Percentiles rank a stretch among this genome's conserved stretches.
Conservation (phyloP, 164 flowering plant species). For the Macadamia integrifolia region DNA sequence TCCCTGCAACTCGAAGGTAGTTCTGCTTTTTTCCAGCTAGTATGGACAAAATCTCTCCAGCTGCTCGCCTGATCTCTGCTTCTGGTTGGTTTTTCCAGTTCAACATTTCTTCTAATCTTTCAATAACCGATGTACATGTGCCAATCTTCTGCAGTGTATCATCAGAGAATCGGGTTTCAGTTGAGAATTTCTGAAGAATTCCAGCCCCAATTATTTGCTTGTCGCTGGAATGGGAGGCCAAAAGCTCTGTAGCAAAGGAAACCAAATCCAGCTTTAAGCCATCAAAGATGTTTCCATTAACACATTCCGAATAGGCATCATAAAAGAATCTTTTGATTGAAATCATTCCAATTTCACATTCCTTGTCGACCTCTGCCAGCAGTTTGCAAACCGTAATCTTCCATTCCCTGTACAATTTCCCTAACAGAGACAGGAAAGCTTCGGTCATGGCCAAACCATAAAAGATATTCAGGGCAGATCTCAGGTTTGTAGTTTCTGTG, state of each 20-base stretch:
- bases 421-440: slow-evolving; percentile 71
- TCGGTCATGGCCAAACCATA: slow-evolving; percentile 81
- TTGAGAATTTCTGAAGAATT: slow-evolving; percentile 45
- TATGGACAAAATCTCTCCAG: slow-evolving; percentile 70
- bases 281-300: slow-evolving; percentile 91
- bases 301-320: slow-evolving; percentile 78
- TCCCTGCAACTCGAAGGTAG: slow-evolving; percentile 76
- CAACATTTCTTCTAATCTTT: slow-evolving; percentile 83
- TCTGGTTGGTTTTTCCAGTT: slow-evolving; percentile 82
- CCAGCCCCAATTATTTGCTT: slow-evolving; percentile 82
- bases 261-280: slow-evolving; percentile 93
- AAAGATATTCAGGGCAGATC: slow-evolving; percentile 73
- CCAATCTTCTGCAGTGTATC: slow-evolving; percentile 84
- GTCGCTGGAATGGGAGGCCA: slow-evolving; percentile 63
- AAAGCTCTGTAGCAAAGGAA: slow-evolving; percentile 66
- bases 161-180: slow-evolving; percentile 42
- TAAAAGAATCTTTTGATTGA: slow-evolving; percentile 76
- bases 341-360: slow-evolving; percentile 23
- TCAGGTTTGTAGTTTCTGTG: slow-evolving; percentile 58
- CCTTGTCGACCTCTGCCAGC: slow-evolving; percentile 30
- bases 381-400: slow-evolving; percentile 47
- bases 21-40: slow-evolving; percentile 83
- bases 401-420: slow-evolving; percentile 90
- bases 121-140: slow-evolving; percentile 52
- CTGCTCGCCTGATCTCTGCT: slow-evolving; percentile 73